Conservation (phyloP, 768 basidiomycete genomes). For the Termitomyces sp. region DNA sequence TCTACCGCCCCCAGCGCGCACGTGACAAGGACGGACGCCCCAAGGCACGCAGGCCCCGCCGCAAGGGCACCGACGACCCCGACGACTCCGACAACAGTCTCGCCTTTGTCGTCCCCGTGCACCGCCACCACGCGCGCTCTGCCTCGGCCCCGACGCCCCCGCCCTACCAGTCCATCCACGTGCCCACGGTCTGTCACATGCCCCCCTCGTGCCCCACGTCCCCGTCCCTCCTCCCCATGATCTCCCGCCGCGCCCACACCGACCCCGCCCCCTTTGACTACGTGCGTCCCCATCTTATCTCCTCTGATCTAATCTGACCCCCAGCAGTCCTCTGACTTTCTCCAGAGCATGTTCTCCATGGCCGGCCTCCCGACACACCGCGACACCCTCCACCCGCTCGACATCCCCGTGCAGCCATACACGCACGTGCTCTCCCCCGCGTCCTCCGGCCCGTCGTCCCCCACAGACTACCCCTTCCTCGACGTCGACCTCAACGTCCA, state of each 20-base stretch:
- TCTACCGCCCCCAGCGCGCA: conserved; percentile 68
- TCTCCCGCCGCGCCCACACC: conserved; percentile 52
- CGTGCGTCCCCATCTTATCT: conserved; percentile 5
- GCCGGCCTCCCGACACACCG: conserved; percentile 10
- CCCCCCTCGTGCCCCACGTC: conserved; percentile 59
- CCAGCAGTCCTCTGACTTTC: conserved; percentile 42
- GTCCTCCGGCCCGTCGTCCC: conserved; percentile 45
- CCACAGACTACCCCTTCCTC: conserved; percentile 11
- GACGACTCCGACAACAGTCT: conserved; percentile 30
- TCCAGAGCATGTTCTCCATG: conserved; percentile 41
- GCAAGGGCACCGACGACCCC: conserved; percentile 20
- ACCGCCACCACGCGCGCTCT: conserved; percentile 29
- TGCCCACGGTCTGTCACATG: conserved; percentile 54
- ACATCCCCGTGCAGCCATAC: not conserved
- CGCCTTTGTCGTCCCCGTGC: conserved; percentile 34
- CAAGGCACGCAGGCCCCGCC: conserved; percentile 6
- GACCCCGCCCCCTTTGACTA: conserved; percentile 40
- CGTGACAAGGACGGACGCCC: conserved; percentile 50
- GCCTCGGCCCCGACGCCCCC: conserved; percentile 63
- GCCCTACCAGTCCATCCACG: conserved; percentile 60
- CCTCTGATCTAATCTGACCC: conserved; percentile 2
- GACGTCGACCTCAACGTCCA: conserved; percentile 21
- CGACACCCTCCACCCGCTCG: conserved; percentile 23
- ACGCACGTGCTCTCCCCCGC: conserved; percentile 28
- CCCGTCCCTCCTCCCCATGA: conserved; percentile 52